Evolutionary conservation across 192 early-diverging fungal species (phyloP).

Genomic region (Phycomyces blakesleeanus): DNA sequence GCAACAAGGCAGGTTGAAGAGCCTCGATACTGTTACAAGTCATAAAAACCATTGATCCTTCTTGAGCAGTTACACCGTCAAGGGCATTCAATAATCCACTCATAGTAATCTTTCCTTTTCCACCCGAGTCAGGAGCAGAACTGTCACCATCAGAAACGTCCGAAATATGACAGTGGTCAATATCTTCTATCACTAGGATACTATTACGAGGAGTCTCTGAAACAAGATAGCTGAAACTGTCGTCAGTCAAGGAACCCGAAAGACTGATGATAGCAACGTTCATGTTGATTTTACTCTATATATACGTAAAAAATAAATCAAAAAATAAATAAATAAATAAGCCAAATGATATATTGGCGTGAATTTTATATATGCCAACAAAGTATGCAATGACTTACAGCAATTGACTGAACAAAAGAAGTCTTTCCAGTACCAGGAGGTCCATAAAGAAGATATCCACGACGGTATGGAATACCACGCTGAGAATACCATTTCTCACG

Average conservation of each 20-base stretch:
- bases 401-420: constrained; percentile 48
- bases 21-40: constrained; percentile 46
- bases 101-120: constrained; percentile 33
- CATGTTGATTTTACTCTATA: constrained; percentile 43
- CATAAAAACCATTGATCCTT: constrained; percentile 50
- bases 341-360: too few species aligned
- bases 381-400: constrained; percentile 20
- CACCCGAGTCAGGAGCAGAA: not conserved
- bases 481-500: constrained; percentile 45
- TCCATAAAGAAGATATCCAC: constrained; percentile 51
- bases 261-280: constrained; percentile 48
- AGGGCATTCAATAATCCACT: constrained; percentile 47
- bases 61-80: constrained; percentile 50
- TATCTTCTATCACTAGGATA: constrained; percentile 56
- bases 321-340: not conserved
- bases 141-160: constrained; percentile 21
- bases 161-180: constrained; percentile 30
- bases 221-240: constrained; percentile 38
- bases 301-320: not conserved
- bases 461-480: constrained; percentile 50
- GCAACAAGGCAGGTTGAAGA: constrained; percentile 46
- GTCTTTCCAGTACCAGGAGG: constrained; percentile 55
- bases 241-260: constrained; percentile 40
- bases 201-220: constrained; percentile 41
- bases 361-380: not conserved